A percentile compares a stretch with the other conserved stretches of the same genome.
Conservation (phyloP, 768 basidiomycete species). For the Dioszegia hungarica region DNA sequence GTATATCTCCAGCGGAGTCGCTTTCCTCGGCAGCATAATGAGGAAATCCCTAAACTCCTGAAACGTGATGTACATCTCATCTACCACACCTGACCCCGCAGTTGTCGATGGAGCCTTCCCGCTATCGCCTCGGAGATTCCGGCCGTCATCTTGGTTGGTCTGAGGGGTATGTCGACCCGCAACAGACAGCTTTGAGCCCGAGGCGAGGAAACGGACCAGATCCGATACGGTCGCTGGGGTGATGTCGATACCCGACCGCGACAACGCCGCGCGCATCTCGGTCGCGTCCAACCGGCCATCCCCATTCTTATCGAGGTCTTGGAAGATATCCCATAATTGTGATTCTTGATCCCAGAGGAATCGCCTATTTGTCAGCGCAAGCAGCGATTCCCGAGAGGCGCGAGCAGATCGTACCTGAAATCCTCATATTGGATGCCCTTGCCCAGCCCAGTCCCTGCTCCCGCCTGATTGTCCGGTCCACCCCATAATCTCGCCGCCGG, state of each 20-base stretch:
- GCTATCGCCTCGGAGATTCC: background rate
- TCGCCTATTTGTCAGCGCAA: slow-evolving; percentile 23
- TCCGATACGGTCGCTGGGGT: slow-evolving; percentile 67
- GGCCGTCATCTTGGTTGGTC: too few species aligned
- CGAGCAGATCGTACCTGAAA: slow-evolving; percentile 40
- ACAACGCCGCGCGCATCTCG: slow-evolving; percentile 61
- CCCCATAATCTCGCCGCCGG: slow-evolving; percentile 47
- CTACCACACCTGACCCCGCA: background rate
- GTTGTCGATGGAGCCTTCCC: background rate
- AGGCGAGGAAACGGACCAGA: slow-evolving; percentile 72
- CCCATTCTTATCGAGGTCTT: slow-evolving; percentile 82
- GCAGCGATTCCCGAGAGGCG: too few species aligned
- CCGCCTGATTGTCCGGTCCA: slow-evolving; percentile 43
- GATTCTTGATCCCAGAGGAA: slow-evolving; percentile 49
- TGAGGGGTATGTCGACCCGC: slow-evolving; percentile 49
- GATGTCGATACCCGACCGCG: slow-evolving; percentile 69
- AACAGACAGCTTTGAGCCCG: slow-evolving; percentile 53
- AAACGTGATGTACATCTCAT: slow-evolving; percentile 63
- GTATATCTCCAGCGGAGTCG: slow-evolving; percentile 78
- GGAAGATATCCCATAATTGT: slow-evolving; percentile 88
- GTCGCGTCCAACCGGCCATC: slow-evolving; percentile 72
- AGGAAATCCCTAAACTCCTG: slow-evolving; percentile 85
- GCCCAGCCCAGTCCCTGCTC: slow-evolving; percentile 25
- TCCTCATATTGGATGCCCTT: slow-evolving; percentile 48
- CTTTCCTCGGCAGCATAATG: slow-evolving; percentile 73